Evolutionary conservation across 2,329 filamentous ascomycete species (phyloP).

Genomic region (Fusarium tupiense): DNA sequence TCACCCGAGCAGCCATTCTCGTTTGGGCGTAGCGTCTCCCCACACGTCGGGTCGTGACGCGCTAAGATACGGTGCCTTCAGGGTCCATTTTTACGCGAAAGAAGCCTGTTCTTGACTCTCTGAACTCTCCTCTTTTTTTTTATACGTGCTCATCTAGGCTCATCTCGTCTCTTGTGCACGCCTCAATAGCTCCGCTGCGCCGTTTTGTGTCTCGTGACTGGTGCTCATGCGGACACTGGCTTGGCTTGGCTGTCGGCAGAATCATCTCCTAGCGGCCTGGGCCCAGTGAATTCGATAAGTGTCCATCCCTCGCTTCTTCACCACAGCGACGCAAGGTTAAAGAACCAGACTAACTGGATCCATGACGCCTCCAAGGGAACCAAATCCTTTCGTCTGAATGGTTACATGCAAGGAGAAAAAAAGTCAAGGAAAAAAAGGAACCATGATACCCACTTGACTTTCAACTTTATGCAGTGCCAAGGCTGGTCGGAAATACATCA

Average conservation of each 20-base stretch:
- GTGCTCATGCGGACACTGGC: conserved; percentile 18
- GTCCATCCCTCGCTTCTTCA: conserved; percentile 38
- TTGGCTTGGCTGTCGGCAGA: conserved; percentile 19
- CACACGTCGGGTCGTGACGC: conserved; percentile 22
- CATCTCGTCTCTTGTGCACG: conserved; percentile 26
- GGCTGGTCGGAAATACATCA: conserved; percentile 29
- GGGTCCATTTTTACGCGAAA: conserved; percentile 27
- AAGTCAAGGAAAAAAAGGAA: not conserved
- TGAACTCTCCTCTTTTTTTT: not conserved
- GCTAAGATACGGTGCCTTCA: conserved; percentile 22
- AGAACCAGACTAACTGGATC: conserved; percentile 21
- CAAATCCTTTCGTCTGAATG: conserved; percentile 17
- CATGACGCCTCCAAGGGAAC: conserved; percentile 32
- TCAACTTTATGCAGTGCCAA: conserved; percentile 25
- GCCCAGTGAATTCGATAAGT: conserved; percentile 1
- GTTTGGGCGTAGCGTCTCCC: conserved; percentile 28
- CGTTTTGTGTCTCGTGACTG: conserved; percentile 24
- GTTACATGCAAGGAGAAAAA: conserved; percentile 12
- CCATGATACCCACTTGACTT: conserved; percentile 13
- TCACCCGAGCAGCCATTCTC: conserved; percentile 22
- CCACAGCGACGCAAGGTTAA: conserved; percentile 36
- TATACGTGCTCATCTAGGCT: not conserved
- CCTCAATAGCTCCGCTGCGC: not conserved
- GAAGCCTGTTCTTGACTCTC: not conserved
- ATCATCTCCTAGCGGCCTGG: conserved; percentile 20